Evolutionary conservation across 1,284 basidiomycete genomes (phyloP), one percentile per base, ranked within the genome.

Genomic region (Puccinia hordei): DNA sequence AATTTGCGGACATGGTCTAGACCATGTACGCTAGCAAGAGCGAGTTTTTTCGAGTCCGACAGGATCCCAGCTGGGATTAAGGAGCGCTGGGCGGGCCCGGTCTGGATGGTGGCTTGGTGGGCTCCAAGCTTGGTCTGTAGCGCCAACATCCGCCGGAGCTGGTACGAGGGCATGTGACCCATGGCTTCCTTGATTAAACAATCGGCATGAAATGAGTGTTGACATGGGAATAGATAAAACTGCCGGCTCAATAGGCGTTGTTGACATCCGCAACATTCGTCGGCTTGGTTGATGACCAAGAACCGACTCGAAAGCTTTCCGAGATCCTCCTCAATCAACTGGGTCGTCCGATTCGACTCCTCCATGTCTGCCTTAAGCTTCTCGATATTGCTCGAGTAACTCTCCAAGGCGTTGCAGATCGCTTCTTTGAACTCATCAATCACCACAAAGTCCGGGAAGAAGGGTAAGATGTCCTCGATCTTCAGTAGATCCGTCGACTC

Each of bases 351-450:
- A 12, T 94, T 96, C 13, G 95, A 94, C 79, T 96, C 93, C 84
- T 96, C 93, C 97, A 99, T 99, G 84, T 98, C 96, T 68, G 87
- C 89, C 86, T 96, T 97, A 82, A 99, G 89, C 61, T 88, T 88
- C 82, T 96, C 94, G 80, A 99, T 99, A 83, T 94, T 92, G 10
- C 91, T 89, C 51, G 94, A 93, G 85, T 99, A 99, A 4, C 92
- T 92, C 85, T 99, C 97, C 81, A 99, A 88, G 0, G 97, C 97
- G 81, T 91, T 91, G 82, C 96, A 97, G 83, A 99, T 99, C 87
- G 99, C 95, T 83, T 96, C 93, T 86, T 99, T 99, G 89, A 99
- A 99, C 85, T 98, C 95, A 86, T 99, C 97, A 83, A 99, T 98
- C 82, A 99, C 94, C 17, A 96, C 94, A 86, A 99, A 99, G 87